Evolutionary conservation across 108 stramenopile genomes (phyloP).

Genomic region (Skeletonema potamos): DNA sequence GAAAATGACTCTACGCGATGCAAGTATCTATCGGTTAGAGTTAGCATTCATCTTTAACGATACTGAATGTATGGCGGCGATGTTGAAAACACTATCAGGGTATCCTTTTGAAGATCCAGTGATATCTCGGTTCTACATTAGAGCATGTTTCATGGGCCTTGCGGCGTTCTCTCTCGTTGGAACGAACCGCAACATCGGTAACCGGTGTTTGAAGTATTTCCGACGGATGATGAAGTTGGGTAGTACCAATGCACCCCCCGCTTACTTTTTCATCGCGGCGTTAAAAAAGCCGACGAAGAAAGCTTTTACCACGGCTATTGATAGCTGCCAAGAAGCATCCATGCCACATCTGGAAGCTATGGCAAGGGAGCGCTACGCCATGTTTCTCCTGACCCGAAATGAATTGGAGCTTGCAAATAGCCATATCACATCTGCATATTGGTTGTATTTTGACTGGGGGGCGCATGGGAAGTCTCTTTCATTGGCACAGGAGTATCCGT

Average conservation of each 20-base stretch:
- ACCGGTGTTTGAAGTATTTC: slow-evolving; percentile 22
- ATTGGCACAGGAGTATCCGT: slow-evolving; percentile 1
- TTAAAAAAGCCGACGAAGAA: slow-evolving; percentile 16
- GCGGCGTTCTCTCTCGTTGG: slow-evolving; percentile 3
- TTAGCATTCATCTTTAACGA: slow-evolving; percentile 42
- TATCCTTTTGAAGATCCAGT: slow-evolving; percentile 36
- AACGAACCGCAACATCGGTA: neutral
- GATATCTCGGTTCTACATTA: slow-evolving; percentile 10
- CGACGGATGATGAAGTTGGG: slow-evolving; percentile 18
- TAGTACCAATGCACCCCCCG: slow-evolving; percentile 20
- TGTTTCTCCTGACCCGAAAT: slow-evolving; percentile 6
- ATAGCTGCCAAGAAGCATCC: slow-evolving; percentile 8
- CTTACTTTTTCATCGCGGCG: slow-evolving; percentile 25
- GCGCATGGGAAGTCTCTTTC: slow-evolving; percentile 14
- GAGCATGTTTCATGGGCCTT: slow-evolving; percentile 29
- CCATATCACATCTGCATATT: slow-evolving; percentile 22
- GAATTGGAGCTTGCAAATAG: neutral
- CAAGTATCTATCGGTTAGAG: slow-evolving; percentile 26
- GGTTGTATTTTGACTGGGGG: slow-evolving; percentile 42
- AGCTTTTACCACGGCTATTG: slow-evolving; percentile 32
- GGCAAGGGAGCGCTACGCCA: slow-evolving; percentile 38
- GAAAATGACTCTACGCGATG: slow-evolving; percentile 37
- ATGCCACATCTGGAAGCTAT: slow-evolving; percentile 38
- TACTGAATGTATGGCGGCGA: slow-evolving; percentile 16
- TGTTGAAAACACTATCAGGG: slow-evolving; percentile 20